These are phyloP conservation scores for Macrophomina pseudophaseolina DNA, from an alignment of 2,329 filamentous ascomycete genomes.

Conservation along the genomic window DNA sequence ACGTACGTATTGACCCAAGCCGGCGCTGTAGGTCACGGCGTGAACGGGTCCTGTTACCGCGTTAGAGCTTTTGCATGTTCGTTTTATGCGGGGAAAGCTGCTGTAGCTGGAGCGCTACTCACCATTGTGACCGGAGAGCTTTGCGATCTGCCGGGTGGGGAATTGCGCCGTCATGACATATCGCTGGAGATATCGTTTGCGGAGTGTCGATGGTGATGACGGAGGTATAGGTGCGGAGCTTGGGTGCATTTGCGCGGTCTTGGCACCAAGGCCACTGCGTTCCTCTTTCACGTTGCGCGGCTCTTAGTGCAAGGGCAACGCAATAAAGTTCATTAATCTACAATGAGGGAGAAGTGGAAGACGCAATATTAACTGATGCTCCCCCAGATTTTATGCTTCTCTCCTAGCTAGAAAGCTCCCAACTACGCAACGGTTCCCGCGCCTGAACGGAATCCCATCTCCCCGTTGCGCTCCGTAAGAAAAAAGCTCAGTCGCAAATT, in stretches of 20 bases:
- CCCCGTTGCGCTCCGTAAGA: slow-evolving; percentile 3
- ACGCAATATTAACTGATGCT: slow-evolving; percentile 26
- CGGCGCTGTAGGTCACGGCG: slow-evolving; percentile 56
- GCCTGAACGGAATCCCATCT: slow-evolving; percentile 21
- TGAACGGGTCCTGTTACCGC: slow-evolving; percentile 50
- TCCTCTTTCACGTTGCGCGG: neutral
- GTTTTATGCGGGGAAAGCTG: too few species aligned
- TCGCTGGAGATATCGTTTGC: slow-evolving; percentile 5
- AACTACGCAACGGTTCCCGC: slow-evolving; percentile 23
- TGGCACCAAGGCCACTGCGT: neutral
- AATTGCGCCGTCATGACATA: slow-evolving; percentile 45
- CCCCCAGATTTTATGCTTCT: slow-evolving; percentile 25
- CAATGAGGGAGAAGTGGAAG: slow-evolving; percentile 24
- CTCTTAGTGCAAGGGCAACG: neutral
- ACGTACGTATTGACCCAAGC: slow-evolving; percentile 52
- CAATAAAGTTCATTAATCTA: slow-evolving; percentile 27
- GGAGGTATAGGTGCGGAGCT: slow-evolving; percentile 5
- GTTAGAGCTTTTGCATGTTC: slow-evolving; percentile 17
- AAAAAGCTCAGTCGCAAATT: slow-evolving; percentile 15
- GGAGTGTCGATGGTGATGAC: slow-evolving; percentile 1
- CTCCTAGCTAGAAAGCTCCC: slow-evolving; percentile 22
- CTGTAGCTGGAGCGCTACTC: neutral
- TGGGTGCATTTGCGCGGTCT: slow-evolving; percentile 2
- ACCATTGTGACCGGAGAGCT: slow-evolving; percentile 48
- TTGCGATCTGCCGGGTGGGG: slow-evolving; percentile 47